Percentiles rank a stretch among this genome's conserved stretches.
Evolutionary conservation across 768 basidiomycete species (phyloP).

Genomic region (Panaeolus papilionaceus): DNA sequence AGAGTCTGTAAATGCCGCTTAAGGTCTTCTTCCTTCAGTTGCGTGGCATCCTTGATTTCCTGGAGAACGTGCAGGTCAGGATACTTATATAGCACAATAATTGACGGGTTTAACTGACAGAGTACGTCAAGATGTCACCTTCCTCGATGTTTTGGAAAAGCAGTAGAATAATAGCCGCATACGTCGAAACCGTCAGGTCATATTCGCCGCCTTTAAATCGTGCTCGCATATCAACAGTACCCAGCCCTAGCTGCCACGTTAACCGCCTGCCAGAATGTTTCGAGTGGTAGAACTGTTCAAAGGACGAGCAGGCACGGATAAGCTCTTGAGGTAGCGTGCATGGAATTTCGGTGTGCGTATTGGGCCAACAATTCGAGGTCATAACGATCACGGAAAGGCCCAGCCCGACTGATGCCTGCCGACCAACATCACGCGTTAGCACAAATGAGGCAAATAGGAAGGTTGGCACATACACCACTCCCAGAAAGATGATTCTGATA

Average conservation of each 20-base stretch:
- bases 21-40: slow-evolving; percentile 78
- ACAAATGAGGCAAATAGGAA: slow-evolving; percentile 12
- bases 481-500: slow-evolving; percentile 70
- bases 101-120: slow-evolving; percentile 49
- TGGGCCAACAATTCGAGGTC: slow-evolving; percentile 98
- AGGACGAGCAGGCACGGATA: slow-evolving; percentile 70
- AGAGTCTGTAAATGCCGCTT: slow-evolving; percentile 95
- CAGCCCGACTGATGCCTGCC: slow-evolving; percentile 67
- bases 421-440: slow-evolving; percentile 18
- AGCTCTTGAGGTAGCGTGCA: slow-evolving; percentile 76
- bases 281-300: slow-evolving; percentile 89
- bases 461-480: slow-evolving; percentile 46
- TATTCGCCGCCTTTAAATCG: slow-evolving; percentile 81
- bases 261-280: slow-evolving; percentile 89
- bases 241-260: slow-evolving; percentile 91
- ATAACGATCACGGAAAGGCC: slow-evolving; percentile 91
- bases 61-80: slow-evolving; percentile 36
- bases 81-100: not conserved
- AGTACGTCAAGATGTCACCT: slow-evolving; percentile 76
- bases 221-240: slow-evolving; percentile 88
- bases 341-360: slow-evolving; percentile 63
- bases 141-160: slow-evolving; percentile 80
- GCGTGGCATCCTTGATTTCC: slow-evolving; percentile 85
- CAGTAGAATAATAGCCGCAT: slow-evolving; percentile 84
- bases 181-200: slow-evolving; percentile 93